phyloP scores from a whole-genome alignment of 2,329 filamentous ascomycete genomes.

The Diaporthe vexans region DNA sequence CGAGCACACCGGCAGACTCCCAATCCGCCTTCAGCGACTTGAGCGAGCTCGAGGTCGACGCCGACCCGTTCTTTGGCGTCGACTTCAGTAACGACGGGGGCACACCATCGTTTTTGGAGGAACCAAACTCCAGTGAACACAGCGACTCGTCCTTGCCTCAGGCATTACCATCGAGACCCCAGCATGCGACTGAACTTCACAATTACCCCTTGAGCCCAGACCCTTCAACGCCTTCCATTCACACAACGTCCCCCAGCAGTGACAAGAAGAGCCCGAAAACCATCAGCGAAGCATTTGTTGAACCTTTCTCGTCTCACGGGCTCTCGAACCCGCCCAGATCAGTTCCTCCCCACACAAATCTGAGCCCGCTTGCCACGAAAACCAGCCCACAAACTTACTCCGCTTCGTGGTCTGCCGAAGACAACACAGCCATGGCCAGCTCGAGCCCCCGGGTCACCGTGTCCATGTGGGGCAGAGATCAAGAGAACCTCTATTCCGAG shows the following conservation, averaged over 20 bases:
- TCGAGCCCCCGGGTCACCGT: constrained; percentile 70
- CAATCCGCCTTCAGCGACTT: constrained; percentile 62
- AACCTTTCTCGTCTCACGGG: constrained; percentile 59
- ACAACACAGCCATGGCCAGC: constrained; percentile 60
- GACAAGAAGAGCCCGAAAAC: constrained; percentile 49
- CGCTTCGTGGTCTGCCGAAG: constrained; percentile 66
- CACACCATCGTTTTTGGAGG: constrained; percentile 62
- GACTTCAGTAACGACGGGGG: constrained; percentile 61
- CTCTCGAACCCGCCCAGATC: constrained; percentile 57
- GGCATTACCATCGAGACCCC: constrained; percentile 31
- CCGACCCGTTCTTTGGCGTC: constrained; percentile 66
- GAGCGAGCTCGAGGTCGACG: constrained; percentile 56
- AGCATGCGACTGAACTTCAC: constrained; percentile 45
- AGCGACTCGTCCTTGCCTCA: constrained; percentile 31
- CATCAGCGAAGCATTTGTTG: constrained; percentile 47
- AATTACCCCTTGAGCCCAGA: constrained; percentile 66
- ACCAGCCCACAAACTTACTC: constrained; percentile 65
- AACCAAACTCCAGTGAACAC: constrained; percentile 43
- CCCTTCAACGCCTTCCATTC: constrained; percentile 61
- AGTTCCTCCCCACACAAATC: constrained; percentile 49
- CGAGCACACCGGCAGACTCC: constrained; percentile 65
- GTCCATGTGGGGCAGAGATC: constrained; percentile 66
- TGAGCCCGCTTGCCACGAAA: constrained; percentile 53
- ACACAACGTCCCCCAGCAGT: constrained; percentile 58
- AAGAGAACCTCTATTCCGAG: constrained; percentile 54